These are phyloP conservation scores for Camptophora hylomeconis DNA, from an alignment of 2,329 filamentous ascomycete genomes.

Conservation along the genomic window DNA sequence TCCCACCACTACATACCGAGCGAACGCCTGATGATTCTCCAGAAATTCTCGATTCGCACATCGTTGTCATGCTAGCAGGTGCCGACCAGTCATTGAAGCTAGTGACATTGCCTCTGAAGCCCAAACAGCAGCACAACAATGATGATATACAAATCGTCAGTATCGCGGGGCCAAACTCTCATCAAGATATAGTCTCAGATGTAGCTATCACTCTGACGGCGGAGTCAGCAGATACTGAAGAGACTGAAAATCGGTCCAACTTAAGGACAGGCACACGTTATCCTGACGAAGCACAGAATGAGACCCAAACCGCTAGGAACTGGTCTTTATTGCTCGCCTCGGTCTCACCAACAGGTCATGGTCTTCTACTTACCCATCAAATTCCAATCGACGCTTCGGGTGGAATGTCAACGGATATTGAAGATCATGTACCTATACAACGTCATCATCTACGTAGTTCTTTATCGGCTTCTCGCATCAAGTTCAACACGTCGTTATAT, in stretches of 20 bases:
- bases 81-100: too few relatives aligned
- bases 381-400: constrained; percentile 23
- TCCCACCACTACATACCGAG: too few relatives aligned
- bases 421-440: constrained; percentile 31
- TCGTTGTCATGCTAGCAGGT: too few relatives aligned
- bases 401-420: constrained; percentile 20
- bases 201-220: constrained; percentile 42
- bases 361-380: constrained; percentile 32
- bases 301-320: too few relatives aligned
- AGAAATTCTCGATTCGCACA: too few relatives aligned
- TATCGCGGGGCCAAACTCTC: constrained; percentile 33
- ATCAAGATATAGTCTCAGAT: constrained; percentile 38
- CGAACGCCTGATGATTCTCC: too few relatives aligned
- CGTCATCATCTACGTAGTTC: constrained; percentile 36
- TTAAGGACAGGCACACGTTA: too few relatives aligned
- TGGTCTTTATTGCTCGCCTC: constrained; percentile 36
- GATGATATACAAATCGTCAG: constrained; percentile 35
- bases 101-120: constrained; percentile 22
- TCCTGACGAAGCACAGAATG: too few relatives aligned
- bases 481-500: constrained; percentile 41
- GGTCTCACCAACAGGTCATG: constrained; percentile 31
- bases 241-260: too few relatives aligned
- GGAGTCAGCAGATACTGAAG: constrained; percentile 14
- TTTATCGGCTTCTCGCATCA: constrained; percentile 30
- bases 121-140: constrained; percentile 26